Evolutionary conservation across 2,329 filamentous ascomycete genomes (phyloP).

Genomic region (Neoscytalidium dimidiatum): DNA sequence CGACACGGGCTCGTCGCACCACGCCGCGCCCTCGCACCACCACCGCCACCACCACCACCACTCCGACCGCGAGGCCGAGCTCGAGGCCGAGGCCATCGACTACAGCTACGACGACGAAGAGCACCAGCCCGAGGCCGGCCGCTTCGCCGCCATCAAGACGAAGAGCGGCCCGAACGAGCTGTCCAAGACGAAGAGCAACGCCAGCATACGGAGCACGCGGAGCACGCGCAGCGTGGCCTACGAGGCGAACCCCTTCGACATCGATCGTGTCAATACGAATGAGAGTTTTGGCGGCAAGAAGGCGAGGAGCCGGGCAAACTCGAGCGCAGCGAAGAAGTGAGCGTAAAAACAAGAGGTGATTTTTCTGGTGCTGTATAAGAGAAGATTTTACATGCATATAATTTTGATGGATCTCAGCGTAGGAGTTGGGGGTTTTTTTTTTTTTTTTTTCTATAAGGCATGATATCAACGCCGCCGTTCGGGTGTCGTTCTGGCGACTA

Average conservation of each 20-base stretch:
- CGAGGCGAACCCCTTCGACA: slow-evolving; percentile 48
- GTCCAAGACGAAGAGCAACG: slow-evolving; percentile 25
- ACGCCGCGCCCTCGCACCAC: not conserved
- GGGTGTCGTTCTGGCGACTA: not conserved
- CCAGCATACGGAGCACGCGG: slow-evolving; percentile 29
- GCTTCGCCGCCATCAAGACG: slow-evolving; percentile 41
- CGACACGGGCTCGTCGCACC: not conserved
- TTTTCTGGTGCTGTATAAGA: no score
- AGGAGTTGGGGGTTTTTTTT: not conserved
- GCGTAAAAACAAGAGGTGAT: not conserved
- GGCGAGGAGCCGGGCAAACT: not conserved
- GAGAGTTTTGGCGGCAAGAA: slow-evolving; percentile 42
- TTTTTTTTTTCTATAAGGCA: not conserved
- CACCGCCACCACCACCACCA: not conserved
- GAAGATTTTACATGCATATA: not conserved
- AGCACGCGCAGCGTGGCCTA: slow-evolving; percentile 30
- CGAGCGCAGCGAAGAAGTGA: not conserved
- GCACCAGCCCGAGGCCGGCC: slow-evolving; percentile 16
- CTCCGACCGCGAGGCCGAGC: slow-evolving; percentile 20
- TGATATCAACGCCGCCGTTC: not conserved
- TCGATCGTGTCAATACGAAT: slow-evolving; percentile 52
- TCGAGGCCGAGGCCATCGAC: slow-evolving; percentile 21
- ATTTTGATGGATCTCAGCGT: not conserved
- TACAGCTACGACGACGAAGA: slow-evolving; percentile 27
- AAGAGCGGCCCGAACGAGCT: not conserved